Evolutionary conservation across 2,329 filamentous ascomycete species (phyloP), one percentile per base, ranked within the genome.

Genomic region (Macrophomina phaseolina): DNA sequence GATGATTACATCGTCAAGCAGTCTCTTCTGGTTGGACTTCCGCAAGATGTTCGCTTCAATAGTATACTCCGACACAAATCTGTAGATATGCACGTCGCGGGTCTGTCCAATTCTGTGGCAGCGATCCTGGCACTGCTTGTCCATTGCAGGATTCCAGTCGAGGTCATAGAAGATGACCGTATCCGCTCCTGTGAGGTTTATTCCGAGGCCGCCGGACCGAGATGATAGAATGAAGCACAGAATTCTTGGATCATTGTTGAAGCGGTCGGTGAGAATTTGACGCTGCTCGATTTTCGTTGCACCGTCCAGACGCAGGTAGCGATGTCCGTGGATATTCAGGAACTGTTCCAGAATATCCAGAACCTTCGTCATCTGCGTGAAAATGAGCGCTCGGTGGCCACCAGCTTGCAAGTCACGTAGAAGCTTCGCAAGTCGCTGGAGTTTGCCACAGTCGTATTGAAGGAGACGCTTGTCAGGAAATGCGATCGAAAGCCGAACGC

Each of bases 101-200:
- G 95, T 98, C 79, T 99, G 95, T 1, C 95, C 95, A 71, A 99
- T 99, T 71, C 95, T 92, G 81, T 99, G 95, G 73, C 93, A 96
- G 73, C 95, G 89, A 77, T 99, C 96, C 80, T 99, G 96, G 74
- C 95, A 99, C 79, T 99, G 95, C 79, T 97, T 97, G 82, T 99
- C 95, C 95, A 99, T 99, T 62, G 96, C 95, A 0, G 95, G 95
- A 74, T 99, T 99, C 96, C 96, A 99, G 77, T 99, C 95, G 68
- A 98, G 89, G 75, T 99, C 95, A 80, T 98, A 99, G 79, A 99
- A 99, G 71, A 99, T 97, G 73, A 99, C 95, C 0, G 94, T 97
- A 77, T 98, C 95, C 5, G 95, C 95, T 58, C 95, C 95, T 0
- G 94, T 98, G 51, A 99, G 84, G 73, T 99, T 99, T 82, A 99